Evolutionary conservation across 1,284 basidiomycete species (phyloP).

Genomic region (Marasmius oreades): DNA sequence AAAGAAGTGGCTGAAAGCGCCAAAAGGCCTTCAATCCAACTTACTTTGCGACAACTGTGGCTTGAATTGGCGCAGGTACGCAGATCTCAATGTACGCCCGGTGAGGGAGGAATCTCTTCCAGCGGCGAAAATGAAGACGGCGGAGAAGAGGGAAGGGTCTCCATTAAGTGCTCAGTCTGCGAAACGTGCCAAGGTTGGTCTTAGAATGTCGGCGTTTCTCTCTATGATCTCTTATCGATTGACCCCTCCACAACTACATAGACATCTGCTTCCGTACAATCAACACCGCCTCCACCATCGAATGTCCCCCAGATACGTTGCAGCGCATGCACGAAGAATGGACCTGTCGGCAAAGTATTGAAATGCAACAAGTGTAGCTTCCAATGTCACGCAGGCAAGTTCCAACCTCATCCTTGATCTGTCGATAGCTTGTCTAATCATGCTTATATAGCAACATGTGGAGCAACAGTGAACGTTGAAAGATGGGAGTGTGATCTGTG

Average conservation of each 20-base stretch:
- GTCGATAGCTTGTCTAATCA: constrained; percentile 5
- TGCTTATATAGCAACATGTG: constrained; percentile 51
- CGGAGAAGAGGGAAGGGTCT: constrained; percentile 77
- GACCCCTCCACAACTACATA: constrained; percentile 20
- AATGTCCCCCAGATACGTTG: constrained; percentile 66
- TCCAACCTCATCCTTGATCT: neutral
- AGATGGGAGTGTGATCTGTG: constrained; percentile 86
- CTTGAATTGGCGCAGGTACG: constrained; percentile 84
- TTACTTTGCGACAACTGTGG: constrained; percentile 83
- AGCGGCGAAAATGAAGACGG: constrained; percentile 37
- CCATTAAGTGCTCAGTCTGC: constrained; percentile 56
- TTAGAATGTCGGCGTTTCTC: neutral
- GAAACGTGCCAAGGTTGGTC: constrained; percentile 69
- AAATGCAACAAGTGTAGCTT: constrained; percentile 79
- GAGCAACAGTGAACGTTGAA: constrained; percentile 64
- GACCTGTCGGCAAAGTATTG: constrained; percentile 71
- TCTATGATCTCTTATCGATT: constrained; percentile 2
- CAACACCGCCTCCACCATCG: constrained; percentile 51
- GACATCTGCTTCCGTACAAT: constrained; percentile 55
- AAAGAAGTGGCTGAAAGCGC: constrained; percentile 82
- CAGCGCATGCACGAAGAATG: constrained; percentile 70
- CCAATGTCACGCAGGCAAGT: constrained; percentile 68
- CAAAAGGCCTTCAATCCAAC: constrained; percentile 66
- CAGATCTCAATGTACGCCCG: constrained; percentile 74
- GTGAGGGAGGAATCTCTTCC: constrained; percentile 60